A percentile compares a stretch with the other conserved stretches of the same genome.
Evolutionary conservation across 306 rosid genomes (phyloP).

Genomic region (Rosa lucieae): DNA sequence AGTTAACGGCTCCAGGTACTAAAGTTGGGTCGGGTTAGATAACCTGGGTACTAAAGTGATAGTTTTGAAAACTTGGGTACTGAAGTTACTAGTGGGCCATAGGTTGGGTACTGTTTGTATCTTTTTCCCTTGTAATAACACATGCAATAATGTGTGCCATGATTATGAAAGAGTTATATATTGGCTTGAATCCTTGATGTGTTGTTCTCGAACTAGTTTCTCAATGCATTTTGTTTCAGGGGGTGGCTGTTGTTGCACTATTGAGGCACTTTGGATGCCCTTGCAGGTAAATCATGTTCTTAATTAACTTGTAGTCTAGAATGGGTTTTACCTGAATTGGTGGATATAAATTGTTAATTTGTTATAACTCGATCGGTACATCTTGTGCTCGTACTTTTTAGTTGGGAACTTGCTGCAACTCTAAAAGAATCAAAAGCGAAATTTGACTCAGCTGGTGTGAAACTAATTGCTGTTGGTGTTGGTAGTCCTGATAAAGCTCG

Average conservation of each 20-base stretch:
- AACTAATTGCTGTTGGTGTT: constrained; percentile 73
- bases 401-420: constrained; percentile 84
- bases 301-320: neutral
- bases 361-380: neutral
- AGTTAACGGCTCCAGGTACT: no score
- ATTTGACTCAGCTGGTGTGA: constrained; percentile 79
- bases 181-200: neutral
- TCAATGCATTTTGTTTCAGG: constrained; percentile 40
- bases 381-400: constrained; percentile 29
- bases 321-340: constrained; percentile 10
- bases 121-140: neutral
- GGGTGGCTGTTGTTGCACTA: constrained; percentile 84
- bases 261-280: constrained; percentile 91
- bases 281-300: constrained; percentile 62
- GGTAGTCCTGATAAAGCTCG: constrained; percentile 78
- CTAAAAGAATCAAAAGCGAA: constrained; percentile 60
- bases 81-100: no score
- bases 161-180: neutral
- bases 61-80: no score
- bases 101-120: no score
- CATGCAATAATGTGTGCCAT: neutral
- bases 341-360: neutral
- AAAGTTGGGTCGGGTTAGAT: no score
- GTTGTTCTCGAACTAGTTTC: neutral
- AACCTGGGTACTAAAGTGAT: no score